Evolutionary conservation across 1,139 yeast genomes (phyloP).

Genomic region (Magnusiomyces magnusii): DNA sequence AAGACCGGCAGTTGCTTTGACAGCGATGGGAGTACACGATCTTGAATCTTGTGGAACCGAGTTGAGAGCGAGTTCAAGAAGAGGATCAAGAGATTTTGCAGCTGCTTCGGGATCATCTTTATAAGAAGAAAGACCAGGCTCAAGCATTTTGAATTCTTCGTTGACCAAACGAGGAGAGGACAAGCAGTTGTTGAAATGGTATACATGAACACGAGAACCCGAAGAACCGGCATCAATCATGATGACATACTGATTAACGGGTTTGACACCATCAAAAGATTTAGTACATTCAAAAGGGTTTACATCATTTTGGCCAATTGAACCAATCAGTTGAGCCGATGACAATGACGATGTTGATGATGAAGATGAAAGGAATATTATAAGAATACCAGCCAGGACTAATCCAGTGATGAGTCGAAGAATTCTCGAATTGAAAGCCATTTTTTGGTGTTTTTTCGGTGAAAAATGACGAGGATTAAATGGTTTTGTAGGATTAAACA

Average conservation of each 20-base stretch:
- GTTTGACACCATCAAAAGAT: constrained; percentile 33
- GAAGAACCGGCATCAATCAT: constrained; percentile 96
- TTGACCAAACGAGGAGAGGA: constrained; percentile 64
- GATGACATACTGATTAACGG: constrained; percentile 50
- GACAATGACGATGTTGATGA: no score
- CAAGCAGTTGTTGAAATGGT: constrained; percentile 69
- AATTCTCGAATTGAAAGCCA: no score
- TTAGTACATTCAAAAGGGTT: constrained; percentile 28
- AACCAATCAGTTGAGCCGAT: no score
- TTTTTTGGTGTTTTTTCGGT: no score
- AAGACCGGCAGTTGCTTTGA: constrained; percentile 92
- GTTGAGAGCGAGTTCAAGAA: constrained; percentile 61
- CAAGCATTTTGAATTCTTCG: constrained; percentile 73
- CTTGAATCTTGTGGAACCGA: constrained; percentile 62
- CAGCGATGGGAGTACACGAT: constrained; percentile 80
- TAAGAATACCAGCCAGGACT: no score
- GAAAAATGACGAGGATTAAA: no score
- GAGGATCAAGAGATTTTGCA: constrained; percentile 71
- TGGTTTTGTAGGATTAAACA: no score
- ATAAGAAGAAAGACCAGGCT: constrained; percentile 82
- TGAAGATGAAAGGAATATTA: no score
- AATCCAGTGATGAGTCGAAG: no score
- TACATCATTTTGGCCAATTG: no score
- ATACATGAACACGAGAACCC: constrained; percentile 85
- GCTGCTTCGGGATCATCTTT: constrained; percentile 74